Conservation (phyloP, 108 stramenopile species). For the Nannochloropsis granulata region DNA sequence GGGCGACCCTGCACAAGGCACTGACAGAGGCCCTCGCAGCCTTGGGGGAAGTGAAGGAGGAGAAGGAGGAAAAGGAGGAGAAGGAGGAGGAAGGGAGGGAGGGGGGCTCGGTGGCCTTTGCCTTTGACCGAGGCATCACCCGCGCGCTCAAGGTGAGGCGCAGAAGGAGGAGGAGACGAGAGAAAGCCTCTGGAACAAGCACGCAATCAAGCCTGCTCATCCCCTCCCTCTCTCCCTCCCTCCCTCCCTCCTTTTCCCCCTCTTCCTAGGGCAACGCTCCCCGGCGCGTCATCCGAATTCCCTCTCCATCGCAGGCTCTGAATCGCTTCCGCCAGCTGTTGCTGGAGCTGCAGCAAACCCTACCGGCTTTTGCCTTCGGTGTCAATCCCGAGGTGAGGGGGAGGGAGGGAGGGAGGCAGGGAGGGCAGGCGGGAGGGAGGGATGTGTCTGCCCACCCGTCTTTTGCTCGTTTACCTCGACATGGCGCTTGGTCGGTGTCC, state of each 20-base stretch:
- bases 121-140: neutral
- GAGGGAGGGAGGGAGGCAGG: neutral
- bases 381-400: neutral
- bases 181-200: no score
- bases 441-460: no score
- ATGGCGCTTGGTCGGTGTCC: no score
- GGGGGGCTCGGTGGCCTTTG: neutral
- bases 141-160: neutral
- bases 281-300: neutral
- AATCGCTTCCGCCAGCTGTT: neutral
- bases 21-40: neutral
- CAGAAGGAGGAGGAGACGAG: neutral
- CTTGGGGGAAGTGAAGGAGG: neutral
- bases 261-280: neutral
- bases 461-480: no score
- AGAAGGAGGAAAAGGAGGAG: neutral
- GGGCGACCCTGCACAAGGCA: neutral
- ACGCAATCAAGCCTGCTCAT: neutral
- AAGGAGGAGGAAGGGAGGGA: neutral
- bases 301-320: neutral
- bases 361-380: neutral
- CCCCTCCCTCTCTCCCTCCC: neutral
- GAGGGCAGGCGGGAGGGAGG: neutral
- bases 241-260: neutral
- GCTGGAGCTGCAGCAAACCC: neutral